Conservation (phyloP, 2,329 filamentous ascomycete species). For the Lecanicillium sp. region DNA sequence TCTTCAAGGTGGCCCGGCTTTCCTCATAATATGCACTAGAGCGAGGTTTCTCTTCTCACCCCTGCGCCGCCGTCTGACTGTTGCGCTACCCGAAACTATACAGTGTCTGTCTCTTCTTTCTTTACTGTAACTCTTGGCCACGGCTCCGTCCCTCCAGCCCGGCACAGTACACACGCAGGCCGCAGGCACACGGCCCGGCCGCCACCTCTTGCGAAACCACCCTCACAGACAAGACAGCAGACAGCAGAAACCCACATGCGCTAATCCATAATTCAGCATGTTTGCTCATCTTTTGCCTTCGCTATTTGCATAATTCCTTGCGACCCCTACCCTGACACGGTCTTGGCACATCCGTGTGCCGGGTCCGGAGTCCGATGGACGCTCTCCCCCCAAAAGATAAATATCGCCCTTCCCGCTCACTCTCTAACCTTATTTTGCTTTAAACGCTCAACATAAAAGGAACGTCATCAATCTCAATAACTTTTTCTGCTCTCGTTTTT, state of each 20-base stretch:
- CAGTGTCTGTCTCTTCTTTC: too few relatives aligned
- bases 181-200: too few relatives aligned
- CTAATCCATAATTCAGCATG: constrained; percentile 10
- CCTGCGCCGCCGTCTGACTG: constrained; percentile 5
- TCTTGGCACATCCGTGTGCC: constrained; percentile 7
- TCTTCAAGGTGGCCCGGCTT: neutral
- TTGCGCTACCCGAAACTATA: neutral
- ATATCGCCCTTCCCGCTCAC: constrained; percentile 2
- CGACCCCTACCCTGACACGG: neutral
- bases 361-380: constrained; percentile 6
- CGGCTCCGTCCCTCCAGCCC: too few relatives aligned
- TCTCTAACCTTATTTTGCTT: neutral
- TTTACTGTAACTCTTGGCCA: too few relatives aligned
- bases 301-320: constrained; percentile 10
- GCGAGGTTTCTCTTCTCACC: neutral
- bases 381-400: constrained; percentile 7
- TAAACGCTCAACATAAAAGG: too few relatives aligned
- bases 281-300: neutral
- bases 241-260: constrained; percentile 11
- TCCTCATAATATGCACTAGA: too few relatives aligned
- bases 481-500: too few relatives aligned
- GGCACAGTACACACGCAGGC: too few relatives aligned
- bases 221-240: too few relatives aligned
- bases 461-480: too few relatives aligned
- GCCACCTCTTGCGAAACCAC: too few relatives aligned